A percentile compares a stretch with the other conserved stretches of the same genome.
These are phyloP conservation scores for Ailanthus altissimus DNA, from an alignment of 345 rosid genomes.

Conservation along the genomic window DNA sequence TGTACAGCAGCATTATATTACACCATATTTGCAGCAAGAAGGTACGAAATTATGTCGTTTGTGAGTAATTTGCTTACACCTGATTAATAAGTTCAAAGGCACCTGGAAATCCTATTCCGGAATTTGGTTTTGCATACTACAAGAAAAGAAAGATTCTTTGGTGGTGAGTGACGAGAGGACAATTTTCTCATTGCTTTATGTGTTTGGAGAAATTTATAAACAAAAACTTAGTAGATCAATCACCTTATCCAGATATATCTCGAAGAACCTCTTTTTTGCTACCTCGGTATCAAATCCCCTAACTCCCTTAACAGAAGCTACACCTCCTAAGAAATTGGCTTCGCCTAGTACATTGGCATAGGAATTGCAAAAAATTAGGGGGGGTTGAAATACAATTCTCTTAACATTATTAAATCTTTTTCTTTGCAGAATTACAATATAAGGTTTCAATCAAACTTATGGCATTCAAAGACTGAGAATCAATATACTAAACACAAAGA, in stretches of 20 bases:
- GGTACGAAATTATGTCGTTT: slow-evolving; percentile 5
- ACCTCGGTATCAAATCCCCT: slow-evolving; percentile 60
- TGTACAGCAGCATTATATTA: slow-evolving; percentile 15
- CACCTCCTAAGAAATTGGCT: slow-evolving; percentile 90
- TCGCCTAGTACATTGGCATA: slow-evolving; percentile 52
- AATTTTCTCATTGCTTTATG: slow-evolving; percentile 1
- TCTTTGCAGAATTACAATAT: not conserved
- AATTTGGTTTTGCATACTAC: slow-evolving; percentile 91
- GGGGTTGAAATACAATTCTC: not conserved
- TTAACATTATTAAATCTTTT: not conserved
- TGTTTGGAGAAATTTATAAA: not conserved
- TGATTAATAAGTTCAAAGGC: slow-evolving; percentile 84
- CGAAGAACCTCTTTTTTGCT: slow-evolving; percentile 84
- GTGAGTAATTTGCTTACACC: slow-evolving; percentile 40
- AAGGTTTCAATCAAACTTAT: not conserved
- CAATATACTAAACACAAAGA: not conserved
- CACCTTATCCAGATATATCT: slow-evolving; percentile 90
- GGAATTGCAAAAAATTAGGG: not conserved
- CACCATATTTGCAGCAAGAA: not conserved
- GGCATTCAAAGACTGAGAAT: not conserved
- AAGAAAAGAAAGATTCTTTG: slow-evolving; percentile 13
- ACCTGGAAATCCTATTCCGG: slow-evolving; percentile 94
- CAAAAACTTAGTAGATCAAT: slow-evolving; percentile 1
- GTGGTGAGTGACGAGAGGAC: slow-evolving; percentile 2
- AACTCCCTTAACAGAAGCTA: slow-evolving; percentile 84